Base-by-base conservation (phyloP, 192 early-diverging fungal genomes). In the Spizellomyces sp. region DNA sequence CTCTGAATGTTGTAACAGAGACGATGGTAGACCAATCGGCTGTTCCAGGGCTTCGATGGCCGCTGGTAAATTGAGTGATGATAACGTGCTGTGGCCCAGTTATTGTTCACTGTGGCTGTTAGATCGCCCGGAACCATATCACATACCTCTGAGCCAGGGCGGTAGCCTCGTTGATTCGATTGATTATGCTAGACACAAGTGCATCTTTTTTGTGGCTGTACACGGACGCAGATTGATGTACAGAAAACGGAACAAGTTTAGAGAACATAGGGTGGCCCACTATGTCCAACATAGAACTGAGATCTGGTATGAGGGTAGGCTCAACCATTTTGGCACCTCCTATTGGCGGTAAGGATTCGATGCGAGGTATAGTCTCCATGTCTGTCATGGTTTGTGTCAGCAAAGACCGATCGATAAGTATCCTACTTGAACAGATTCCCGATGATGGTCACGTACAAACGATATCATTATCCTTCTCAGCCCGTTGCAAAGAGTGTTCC, bases 391-490 rank as follows among this genome's bases (percentile, higher is more conserved):
- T 36, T 36, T 36, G 27, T 36, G 27, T 36, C 27, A 36, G 27
- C 27, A 36, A 36, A 0, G 27, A 36, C 27, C 27, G 27, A 36
- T 36, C 27, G 27, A 36, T 36, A 36, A 36, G 27, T 36, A 36
- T 36, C 27, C 27, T 3, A 36, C 27, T 36, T 36, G 27, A 36
- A 36, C 27, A 36, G 27, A 36, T 36, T 36, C 27, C 19, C 42
- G 5, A 48, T 50, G 4, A 9, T 21, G 14, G 14, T 9, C 22
- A 75, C 77, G 58, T 59, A 79, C 78, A 81, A 17, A 98, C 94
- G 48, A 94, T 86, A 72, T 96, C 92, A 59, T 98, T 98, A 71
- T 98, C 95, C 78, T 92, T 93, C 50, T 90, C 88, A 10, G 94
- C 94, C 22, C 79, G 72, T n/a, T 82, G 71, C 42, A 90, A 76